phyloP scores from a whole-genome alignment of 805 yeast genomes.

The Candida manassasensis region DNA sequence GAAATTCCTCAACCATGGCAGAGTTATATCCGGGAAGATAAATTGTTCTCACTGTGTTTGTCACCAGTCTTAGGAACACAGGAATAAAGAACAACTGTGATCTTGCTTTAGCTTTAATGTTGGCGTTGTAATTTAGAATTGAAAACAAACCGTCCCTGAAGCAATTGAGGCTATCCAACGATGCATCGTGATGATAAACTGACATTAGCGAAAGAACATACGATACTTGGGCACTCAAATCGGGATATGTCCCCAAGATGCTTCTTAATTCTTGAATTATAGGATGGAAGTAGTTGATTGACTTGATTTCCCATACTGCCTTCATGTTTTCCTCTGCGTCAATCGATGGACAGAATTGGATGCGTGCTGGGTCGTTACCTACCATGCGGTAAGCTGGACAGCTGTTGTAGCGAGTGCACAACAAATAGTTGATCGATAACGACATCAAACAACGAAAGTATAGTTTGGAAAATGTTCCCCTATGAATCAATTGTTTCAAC shows the following conservation, averaged over 20 bases:
- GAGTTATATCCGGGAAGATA: conserved; percentile 35
- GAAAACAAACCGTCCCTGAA: conserved; percentile 39
- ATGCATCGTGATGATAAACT: conserved; percentile 41
- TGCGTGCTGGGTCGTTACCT: background rate
- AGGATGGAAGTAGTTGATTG: conserved; percentile 2
- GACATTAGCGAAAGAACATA: conserved; percentile 37
- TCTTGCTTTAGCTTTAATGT: conserved; percentile 10
- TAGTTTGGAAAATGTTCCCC: conserved; percentile 1
- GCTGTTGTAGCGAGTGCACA: background rate
- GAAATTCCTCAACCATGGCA: conserved; percentile 25
- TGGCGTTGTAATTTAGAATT: conserved; percentile 25
- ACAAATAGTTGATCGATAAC: conserved; percentile 1
- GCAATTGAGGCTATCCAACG: conserved; percentile 30
- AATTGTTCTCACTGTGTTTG: conserved; percentile 28
- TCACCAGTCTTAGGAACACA: conserved; percentile 30
- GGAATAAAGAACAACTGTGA: conserved; percentile 20
- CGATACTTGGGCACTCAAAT: conserved; percentile 29
- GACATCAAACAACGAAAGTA: conserved; percentile 4
- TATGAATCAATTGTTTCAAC: conserved; percentile 1
- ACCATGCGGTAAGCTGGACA: background rate
- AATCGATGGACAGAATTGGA: background rate
- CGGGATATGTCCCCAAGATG: conserved; percentile 26
- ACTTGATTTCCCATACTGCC: background rate
- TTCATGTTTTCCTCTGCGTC: conserved; percentile 12
- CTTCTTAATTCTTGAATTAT: conserved; percentile 28